Base-by-base conservation (phyloP, 768 basidiomycete genomes). In the button mushroom (Agaricus bisporus) region DNA sequence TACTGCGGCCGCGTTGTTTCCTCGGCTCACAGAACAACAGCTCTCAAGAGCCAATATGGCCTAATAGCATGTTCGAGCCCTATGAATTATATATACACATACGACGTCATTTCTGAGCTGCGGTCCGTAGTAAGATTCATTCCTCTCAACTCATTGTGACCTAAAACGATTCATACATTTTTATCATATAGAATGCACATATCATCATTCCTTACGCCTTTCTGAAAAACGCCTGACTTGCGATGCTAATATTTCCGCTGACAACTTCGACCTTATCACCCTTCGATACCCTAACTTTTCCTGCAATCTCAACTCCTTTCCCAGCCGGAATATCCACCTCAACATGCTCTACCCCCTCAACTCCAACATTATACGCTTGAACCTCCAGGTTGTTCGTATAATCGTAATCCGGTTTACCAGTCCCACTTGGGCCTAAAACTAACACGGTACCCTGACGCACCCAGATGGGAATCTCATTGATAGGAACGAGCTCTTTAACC, bases 391-490 rank as follows among this genome's bases (percentile, higher is more conserved):
- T 67, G 58, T 71, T 59, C 53, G 68, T 67, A 56, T 78, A 82
- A 35, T 82, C 77, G 60, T 86, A 86, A 63, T 86, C 85, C 4
- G 85, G 84, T 1, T 75, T 71, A 22, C 71, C 72, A 18, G 73
- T 67, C 25, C 73, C 70, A 29, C 69, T 61, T 15, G 83, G 79
- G 4, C 85, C 83, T n/a, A 86, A 71, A 49, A 75, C 68, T 17
- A 88, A 64, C 17, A 86, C 73, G 14, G 75, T 77, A 36, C 76
- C 78, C 25, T 77, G 76, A 36, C 81, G 73, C 36, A 87, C 78
- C 78, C 79, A 88, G 26, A 88, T 79, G 14, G 85, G 85, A 37
- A 88, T 74, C 52, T 78, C 75, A 59, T 83, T 77, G 37, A 86
- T 65, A 22, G 82, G 76, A n/a, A 85, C 80, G 51, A 76, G 68